phyloP scores from a whole-genome alignment of 805 yeast genomes.

The Sporopachydermia lactativora region DNA sequence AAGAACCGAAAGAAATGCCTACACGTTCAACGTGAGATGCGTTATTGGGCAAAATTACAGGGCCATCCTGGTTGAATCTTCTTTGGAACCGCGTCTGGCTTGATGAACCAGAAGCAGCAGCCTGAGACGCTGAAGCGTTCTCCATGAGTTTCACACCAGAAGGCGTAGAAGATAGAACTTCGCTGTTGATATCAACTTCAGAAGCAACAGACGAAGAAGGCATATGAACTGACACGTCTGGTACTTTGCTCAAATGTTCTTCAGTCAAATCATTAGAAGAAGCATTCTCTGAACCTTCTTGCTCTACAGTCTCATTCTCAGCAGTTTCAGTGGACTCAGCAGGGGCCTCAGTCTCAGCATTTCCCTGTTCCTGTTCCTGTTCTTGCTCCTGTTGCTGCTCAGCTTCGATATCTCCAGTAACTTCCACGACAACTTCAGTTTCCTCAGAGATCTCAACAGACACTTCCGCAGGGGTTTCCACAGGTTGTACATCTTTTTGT shows the following conservation, averaged over 20 bases:
- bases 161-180: conserved; percentile 3
- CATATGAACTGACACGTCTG: conserved; percentile 11
- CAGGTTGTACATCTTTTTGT: conserved; percentile 9
- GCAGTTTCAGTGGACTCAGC: conserved; percentile 7
- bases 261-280: conserved; percentile 8
- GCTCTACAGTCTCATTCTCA: conserved; percentile 6
- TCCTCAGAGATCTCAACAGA: conserved; percentile 6
- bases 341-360: conserved; percentile 4
- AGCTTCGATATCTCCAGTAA: conserved; percentile 2
- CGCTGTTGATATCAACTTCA: conserved; percentile 9
- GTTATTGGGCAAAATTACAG: conserved; percentile 40
- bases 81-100: conserved; percentile 17
- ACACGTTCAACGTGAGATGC: conserved; percentile 32
- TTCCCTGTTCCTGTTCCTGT: too few relatives aligned
- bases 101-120: conserved; percentile 14
- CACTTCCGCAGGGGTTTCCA: conserved; percentile 11
- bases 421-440: conserved; percentile 5
- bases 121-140: conserved; percentile 6
- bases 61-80: conserved; percentile 26
- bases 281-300: too few relatives aligned
- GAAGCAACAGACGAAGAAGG: conserved; percentile 14
- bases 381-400: conserved; percentile 5
- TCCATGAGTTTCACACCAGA: conserved; percentile 3
- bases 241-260: conserved; percentile 11
- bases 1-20: conserved; percentile 52